Base-by-base conservation (phyloP, 768 basidiomycete species). In the Boletus barrowsii region DNA sequence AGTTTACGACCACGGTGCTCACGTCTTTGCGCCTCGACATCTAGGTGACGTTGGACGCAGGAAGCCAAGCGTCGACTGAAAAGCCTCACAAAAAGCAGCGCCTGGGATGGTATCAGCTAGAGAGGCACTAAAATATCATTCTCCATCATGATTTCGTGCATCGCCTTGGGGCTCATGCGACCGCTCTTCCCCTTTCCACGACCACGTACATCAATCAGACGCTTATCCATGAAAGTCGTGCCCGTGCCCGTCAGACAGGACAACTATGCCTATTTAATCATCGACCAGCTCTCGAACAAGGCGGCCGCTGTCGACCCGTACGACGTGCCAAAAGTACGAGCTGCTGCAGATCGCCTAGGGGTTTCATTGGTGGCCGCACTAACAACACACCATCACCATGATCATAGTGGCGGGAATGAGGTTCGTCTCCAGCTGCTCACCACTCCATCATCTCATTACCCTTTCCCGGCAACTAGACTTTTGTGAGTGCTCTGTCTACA, bases 351-450 rank as follows among this genome's bases (percentile, higher is more conserved):
- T 41, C 70, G 74, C 10, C 79, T 82, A 37, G 83, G 77, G 10
- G 87, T 92, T 24, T 67, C 79, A 43, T 78, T 94, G 53, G 77
- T 89, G 35, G 86, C 88, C 39, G 80, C 75, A 22, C 78, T 98
- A 61, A 97, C 93, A 13, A 98, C 96, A 3, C 96, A 97, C 71
- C 92, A 94, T 70, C 95, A 97, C 69, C 63, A 78, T 58, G 95
- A 98, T 73, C 93, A 94, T 68, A 87, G 85, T 59, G 91, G 90
- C 18, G 93, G 93, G 33, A 96, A 95, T 71, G 67, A 83, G 74
- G 90, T 91, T 33, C 56, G 73, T 69, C 45, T 22, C 33, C 17
- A 35, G 17, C 29, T 29, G 26, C 15, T 17, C 13, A 2, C 33
- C 33, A 3, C 29, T 4, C 37, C 56, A 56, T 58, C 56, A 51